Base-by-base conservation (phyloP, 805 yeast genomes). In the Lipomyces chichibuensis region DNA sequence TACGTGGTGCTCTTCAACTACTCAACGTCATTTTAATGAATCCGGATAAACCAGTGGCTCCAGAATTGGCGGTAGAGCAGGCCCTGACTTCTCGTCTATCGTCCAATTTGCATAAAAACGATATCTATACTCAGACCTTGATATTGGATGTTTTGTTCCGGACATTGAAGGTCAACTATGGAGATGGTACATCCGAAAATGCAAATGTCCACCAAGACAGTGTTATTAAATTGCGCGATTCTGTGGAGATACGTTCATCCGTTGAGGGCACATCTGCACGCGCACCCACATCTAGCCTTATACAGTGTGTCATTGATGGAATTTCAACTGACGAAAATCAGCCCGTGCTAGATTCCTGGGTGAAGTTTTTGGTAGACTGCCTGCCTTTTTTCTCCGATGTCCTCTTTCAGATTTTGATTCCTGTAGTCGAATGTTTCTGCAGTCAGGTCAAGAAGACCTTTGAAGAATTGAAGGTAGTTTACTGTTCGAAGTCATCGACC, bases 401-500 rank as follows among this genome's bases (percentile, higher is more conserved):
- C 3, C 81, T 88, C 0, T 85, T 88, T 66, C 85, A 84, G 63
- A 86, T 86, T 37, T 75, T 88, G 32, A 76, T 86, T 37, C 84
- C 85, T 1, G 74, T 88, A 37, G 86, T 83, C 54, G 85, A 86
- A 35, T 80, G 87, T 17, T 75, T 86, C 25, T 80, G 85, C 57
- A 71, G 76, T 8, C 82, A 82, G 69, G 75, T 84, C 23, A 74
- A 75, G 3, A 63, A 49, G 0, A 75, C 77, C 9, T 83, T 84
- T 67, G 66, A 71, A 0, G 69, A 69, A 8, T 69, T 81, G 9
- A 72, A 74, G 33, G 61, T 49, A 0, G 72, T 66, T 0, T 69
- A 68, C 33, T 32, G 65, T 32, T 55, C 67, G 9, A 64, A 49
- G 29, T 58, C 65, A 9, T 55, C 68, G 11, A 43, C 29, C n/a